Evolutionary conservation across 495 filamentous ascomycete species (phyloP).

Genomic region (Aspergillus homomorphus): DNA sequence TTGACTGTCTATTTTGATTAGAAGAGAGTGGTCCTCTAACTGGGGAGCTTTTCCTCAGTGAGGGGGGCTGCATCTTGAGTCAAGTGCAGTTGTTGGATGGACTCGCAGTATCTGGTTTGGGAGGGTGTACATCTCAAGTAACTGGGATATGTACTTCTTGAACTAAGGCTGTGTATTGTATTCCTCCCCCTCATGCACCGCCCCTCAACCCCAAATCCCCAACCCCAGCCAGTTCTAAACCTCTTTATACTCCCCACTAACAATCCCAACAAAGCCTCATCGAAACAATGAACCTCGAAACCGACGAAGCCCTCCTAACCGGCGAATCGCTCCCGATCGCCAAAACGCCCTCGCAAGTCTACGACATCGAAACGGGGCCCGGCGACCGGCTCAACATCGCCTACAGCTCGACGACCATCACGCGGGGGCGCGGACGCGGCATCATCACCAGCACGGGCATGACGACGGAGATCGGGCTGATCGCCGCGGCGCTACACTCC

Average conservation of each 20-base stretch:
- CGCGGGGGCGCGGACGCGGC: constrained; percentile 65
- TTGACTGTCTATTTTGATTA: too few relatives aligned
- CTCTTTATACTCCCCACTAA: constrained; percentile 11
- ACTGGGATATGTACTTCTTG: too few relatives aligned
- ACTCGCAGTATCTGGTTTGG: too few relatives aligned
- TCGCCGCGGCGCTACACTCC: constrained; percentile 60
- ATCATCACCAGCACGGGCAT: constrained; percentile 71
- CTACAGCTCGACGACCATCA: constrained; percentile 69
- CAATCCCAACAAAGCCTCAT: constrained; percentile 45
- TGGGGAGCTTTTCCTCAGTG: too few relatives aligned
- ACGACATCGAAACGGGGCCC: constrained; percentile 52
- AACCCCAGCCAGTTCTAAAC: too few relatives aligned
- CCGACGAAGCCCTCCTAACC: constrained; percentile 71
- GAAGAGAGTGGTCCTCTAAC: too few relatives aligned
- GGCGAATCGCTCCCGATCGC: constrained; percentile 74
- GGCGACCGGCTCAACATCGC: constrained; percentile 71
- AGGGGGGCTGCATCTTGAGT: too few relatives aligned
- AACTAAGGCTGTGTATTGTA: too few relatives aligned
- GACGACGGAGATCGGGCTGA: constrained; percentile 68
- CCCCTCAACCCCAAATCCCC: not conserved
- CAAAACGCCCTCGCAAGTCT: constrained; percentile 49
- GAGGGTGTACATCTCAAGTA: too few relatives aligned
- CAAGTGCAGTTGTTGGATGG: too few relatives aligned
- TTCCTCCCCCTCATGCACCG: not conserved
- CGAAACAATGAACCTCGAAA: constrained; percentile 68